phyloP scores from a whole-genome alignment of 2,329 filamentous ascomycete species.

The Penicillium sp. region DNA sequence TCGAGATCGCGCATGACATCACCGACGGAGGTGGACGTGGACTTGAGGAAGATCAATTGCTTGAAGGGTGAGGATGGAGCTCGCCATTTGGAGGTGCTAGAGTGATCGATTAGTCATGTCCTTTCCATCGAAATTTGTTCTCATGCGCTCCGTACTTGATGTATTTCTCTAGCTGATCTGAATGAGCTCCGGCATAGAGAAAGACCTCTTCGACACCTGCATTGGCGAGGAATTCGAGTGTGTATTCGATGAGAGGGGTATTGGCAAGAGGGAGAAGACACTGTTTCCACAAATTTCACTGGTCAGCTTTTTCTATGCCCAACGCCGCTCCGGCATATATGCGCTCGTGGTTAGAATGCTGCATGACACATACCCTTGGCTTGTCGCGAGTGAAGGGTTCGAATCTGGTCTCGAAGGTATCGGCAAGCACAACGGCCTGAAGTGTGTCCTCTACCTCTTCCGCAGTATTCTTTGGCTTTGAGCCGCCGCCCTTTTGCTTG shows the following conservation, averaged over 20 bases:
- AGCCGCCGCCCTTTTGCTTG: constrained; percentile 37
- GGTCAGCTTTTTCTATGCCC: background rate
- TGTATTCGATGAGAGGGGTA: constrained; percentile 94
- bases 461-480: constrained; percentile 45
- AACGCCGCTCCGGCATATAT: background rate
- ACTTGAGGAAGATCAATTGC: constrained; percentile 79
- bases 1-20: constrained; percentile 95
- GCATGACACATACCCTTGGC: constrained; percentile 67
- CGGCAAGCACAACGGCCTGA: constrained; percentile 75
- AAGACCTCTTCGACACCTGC: constrained; percentile 94
- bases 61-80: constrained; percentile 76
- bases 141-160: constrained; percentile 57
- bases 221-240: constrained; percentile 92
- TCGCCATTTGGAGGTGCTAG: constrained; percentile 70
- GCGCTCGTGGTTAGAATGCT: background rate
- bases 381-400: constrained; percentile 84
- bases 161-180: constrained; percentile 83
- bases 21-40: constrained; percentile 82
- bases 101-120: constrained; percentile 14
- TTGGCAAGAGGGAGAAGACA: constrained; percentile 93
- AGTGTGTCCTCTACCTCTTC: constrained; percentile 64
- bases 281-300: constrained; percentile 48
- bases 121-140: background rate
- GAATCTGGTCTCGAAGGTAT: constrained; percentile 93
- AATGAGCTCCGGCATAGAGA: constrained; percentile 86